phyloP scores from a whole-genome alignment of 495 filamentous ascomycete genomes.

The Aspergillus saccharolyticus region DNA sequence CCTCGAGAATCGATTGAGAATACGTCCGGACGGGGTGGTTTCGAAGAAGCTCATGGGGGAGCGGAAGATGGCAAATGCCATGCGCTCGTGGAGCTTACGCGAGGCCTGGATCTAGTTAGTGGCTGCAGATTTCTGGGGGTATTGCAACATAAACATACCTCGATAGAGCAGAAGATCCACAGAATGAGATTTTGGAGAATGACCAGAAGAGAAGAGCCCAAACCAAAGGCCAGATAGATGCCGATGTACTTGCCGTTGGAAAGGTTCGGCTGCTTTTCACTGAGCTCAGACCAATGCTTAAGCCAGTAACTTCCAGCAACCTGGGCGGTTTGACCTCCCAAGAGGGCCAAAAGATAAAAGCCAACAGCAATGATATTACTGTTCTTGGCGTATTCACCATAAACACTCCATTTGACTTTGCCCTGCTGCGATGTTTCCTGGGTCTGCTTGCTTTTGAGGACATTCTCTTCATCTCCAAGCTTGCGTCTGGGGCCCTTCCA shows the following conservation, averaged over 20 bases:
- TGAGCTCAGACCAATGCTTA: conserved; percentile 83
- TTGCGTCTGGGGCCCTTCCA: conserved; percentile 83
- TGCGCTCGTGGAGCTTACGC: conserved; percentile 92
- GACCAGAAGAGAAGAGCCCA: conserved; percentile 81
- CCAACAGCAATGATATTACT: conserved; percentile 81
- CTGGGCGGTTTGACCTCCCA: conserved; percentile 75
- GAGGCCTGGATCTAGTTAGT: conserved; percentile 54
- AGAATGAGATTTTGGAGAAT: conserved; percentile 91
- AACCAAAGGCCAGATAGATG: conserved; percentile 87
- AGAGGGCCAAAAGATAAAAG: conserved; percentile 71
- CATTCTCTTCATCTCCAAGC: conserved; percentile 74
- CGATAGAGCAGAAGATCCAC: conserved; percentile 99
- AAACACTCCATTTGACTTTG: conserved; percentile 94
- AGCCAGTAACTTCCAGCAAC: conserved; percentile 87
- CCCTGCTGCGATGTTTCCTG: conserved; percentile 89
- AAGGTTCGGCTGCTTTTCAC: conserved; percentile 60
- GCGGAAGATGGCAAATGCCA: conserved; percentile 97
- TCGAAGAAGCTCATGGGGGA: conserved; percentile 99
- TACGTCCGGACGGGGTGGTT: conserved; percentile 93
- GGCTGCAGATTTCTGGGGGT: conserved; percentile 8
- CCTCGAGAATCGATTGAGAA: conserved; percentile 95
- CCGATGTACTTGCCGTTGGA: conserved; percentile 86
- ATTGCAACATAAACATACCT: conserved; percentile 49
- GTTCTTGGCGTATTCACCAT: conserved; percentile 84
- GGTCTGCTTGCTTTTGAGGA: conserved; percentile 70